Evolutionary conservation across 1,139 yeast species (phyloP).

Genomic region (Zygosaccharomyces sapae): DNA sequence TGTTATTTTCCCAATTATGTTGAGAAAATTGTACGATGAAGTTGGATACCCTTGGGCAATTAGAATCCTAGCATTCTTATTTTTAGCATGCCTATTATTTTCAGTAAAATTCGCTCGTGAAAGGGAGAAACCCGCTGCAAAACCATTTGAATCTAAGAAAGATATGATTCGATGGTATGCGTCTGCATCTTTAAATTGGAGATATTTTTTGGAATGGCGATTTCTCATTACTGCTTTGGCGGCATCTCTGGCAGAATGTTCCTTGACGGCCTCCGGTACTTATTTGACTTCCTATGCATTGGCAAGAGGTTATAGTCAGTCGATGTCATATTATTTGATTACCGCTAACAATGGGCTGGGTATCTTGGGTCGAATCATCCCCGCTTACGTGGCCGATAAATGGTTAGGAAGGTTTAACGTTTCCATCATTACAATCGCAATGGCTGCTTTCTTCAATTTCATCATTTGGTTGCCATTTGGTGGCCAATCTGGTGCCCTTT

Average conservation of each 20-base stretch:
- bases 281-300: conserved; percentile 31
- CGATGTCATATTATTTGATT: conserved; percentile 48
- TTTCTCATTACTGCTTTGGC: conserved; percentile 43
- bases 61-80: conserved; percentile 50
- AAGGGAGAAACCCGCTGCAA: conserved; percentile 35
- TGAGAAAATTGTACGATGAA: conserved; percentile 47
- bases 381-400: conserved; percentile 52
- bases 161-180: conserved; percentile 31
- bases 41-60: conserved; percentile 64
- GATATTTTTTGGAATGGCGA: conserved; percentile 39
- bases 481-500: conserved; percentile 29
- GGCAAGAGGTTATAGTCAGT: conserved; percentile 45
- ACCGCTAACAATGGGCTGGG: conserved; percentile 60
- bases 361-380: conserved; percentile 52
- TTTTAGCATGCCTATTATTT: conserved; percentile 41
- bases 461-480: conserved; percentile 40
- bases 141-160: conserved; percentile 24
- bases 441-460: conserved; percentile 39
- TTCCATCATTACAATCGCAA: conserved; percentile 42
- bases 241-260: conserved; percentile 50
- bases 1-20: conserved; percentile 53
- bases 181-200: conserved; percentile 34
- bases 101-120: conserved; percentile 48
- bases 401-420: conserved; percentile 56
- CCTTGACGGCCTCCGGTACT: conserved; percentile 45